Evolutionary conservation across 257 asterid species (phyloP).

Genomic region (Nicotiana attenuata): DNA sequence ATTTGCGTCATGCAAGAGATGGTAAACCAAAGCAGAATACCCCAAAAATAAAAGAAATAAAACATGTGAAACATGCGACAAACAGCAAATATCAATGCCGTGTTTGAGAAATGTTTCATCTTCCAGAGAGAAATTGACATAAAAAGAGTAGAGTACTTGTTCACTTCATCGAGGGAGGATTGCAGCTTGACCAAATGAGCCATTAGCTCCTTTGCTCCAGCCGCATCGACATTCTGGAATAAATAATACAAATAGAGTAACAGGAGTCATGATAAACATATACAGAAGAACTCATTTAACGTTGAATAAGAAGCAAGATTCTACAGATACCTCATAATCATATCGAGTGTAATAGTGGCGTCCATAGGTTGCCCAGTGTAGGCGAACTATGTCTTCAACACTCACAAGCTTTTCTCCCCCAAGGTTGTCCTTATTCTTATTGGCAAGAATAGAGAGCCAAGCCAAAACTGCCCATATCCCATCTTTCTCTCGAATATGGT

Average conservation of each 20-base stretch:
- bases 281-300: background rate
- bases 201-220: slow-evolving; percentile 87
- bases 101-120: too few relatives aligned
- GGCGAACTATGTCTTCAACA: slow-evolving; percentile 92
- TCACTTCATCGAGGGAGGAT: slow-evolving; percentile 71
- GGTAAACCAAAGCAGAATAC: too few relatives aligned
- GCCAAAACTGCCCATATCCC: slow-evolving; percentile 99
- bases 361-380: slow-evolving; percentile 90
- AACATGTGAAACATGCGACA: too few relatives aligned
- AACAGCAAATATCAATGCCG: too few relatives aligned
- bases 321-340: slow-evolving; percentile 72
- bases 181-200: slow-evolving; percentile 87
- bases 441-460: slow-evolving; percentile 88
- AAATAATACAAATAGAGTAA: slow-evolving; percentile 7
- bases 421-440: slow-evolving; percentile 74
- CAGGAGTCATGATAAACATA: background rate
- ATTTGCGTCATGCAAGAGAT: too few relatives aligned
- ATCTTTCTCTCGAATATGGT: slow-evolving; percentile 96
- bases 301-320: background rate
- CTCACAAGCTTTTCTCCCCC: slow-evolving; percentile 73
- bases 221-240: slow-evolving; percentile 82
- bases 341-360: slow-evolving; percentile 98
- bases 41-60: too few relatives aligned
- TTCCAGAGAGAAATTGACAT: background rate
- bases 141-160: slow-evolving; percentile 39